These are phyloP conservation scores for Dioscorea alata DNA, from an alignment of 106 monocot species.

Conservation along the genomic window DNA sequence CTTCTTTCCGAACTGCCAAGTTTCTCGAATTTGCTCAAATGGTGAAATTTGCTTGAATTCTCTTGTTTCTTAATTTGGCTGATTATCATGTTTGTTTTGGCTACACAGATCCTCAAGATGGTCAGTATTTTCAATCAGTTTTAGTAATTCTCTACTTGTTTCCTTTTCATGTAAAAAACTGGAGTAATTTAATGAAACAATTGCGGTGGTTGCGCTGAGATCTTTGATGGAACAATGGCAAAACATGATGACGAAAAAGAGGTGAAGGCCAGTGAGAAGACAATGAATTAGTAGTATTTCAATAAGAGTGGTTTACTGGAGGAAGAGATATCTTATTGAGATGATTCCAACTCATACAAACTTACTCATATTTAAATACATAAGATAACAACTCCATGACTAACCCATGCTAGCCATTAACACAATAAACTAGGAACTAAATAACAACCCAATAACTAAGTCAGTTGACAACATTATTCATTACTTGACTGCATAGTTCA, in stretches of 20 bases:
- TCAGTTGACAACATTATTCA: too few species aligned
- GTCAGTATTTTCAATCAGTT: conserved; percentile 4
- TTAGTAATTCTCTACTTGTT: neutral
- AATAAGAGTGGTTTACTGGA: too few species aligned
- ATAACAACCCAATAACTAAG: too few species aligned
- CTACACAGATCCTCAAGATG: conserved; percentile 16
- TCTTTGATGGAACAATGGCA: conserved; percentile 31
- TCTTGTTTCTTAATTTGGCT: neutral
- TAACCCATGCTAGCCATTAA: too few species aligned
- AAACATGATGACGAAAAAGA: neutral
- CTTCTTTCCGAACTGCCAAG: neutral
- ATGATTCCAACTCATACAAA: too few species aligned
- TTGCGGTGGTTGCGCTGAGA: conserved; percentile 32
- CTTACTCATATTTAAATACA: too few species aligned
- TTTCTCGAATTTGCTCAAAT: neutral
- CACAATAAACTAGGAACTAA: too few species aligned
- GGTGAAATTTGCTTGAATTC: neutral
- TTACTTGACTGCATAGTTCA: too few species aligned
- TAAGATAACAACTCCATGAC: too few species aligned
- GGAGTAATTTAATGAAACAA: neutral
- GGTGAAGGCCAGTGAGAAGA: too few species aligned
- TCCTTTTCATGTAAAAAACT: neutral
- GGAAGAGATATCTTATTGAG: too few species aligned
- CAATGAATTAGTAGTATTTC: too few species aligned
- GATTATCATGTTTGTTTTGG: neutral